Evolutionary conservation across 192 early-diverging fungal genomes (phyloP).

Genomic region (Backusella tuberculispora): DNA sequence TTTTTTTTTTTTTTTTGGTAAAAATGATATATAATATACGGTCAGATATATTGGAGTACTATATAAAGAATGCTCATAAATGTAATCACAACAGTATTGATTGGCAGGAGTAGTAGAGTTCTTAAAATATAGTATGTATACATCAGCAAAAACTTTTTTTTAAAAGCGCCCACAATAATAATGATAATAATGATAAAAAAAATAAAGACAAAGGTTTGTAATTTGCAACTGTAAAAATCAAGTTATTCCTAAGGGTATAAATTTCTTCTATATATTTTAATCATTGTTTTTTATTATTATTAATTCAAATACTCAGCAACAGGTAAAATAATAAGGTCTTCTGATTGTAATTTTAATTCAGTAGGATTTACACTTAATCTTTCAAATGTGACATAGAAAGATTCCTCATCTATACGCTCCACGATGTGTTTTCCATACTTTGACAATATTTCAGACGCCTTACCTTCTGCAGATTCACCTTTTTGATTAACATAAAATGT

Average conservation of each 20-base stretch:
- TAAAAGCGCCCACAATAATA: no score
- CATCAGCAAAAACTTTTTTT: no score
- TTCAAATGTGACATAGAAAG: constrained; percentile 26
- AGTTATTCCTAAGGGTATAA: not conserved
- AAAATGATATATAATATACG: no score
- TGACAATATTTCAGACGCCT: not conserved
- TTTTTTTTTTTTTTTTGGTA: no score
- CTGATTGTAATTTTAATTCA: not conserved
- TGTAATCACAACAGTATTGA: no score
- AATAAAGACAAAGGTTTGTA: not conserved
- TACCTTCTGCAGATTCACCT: not conserved
- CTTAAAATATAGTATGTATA: no score
- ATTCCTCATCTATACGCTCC: constrained; percentile 13
- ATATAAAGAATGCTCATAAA: no score
- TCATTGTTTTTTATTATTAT: not conserved
- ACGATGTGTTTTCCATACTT: constrained; percentile 19
- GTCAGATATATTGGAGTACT: no score
- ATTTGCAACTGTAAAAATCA: no score
- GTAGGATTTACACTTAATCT: not conserved
- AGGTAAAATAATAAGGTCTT: constrained; percentile 2
- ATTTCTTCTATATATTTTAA: not conserved
- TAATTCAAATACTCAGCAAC: not conserved
- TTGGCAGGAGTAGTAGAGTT: no score
- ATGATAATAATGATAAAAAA: not conserved
- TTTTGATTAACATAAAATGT: constrained; percentile 23